Conservation (phyloP, 1,284 basidiomycete species). For the Sporisorium reilianum region DNA sequence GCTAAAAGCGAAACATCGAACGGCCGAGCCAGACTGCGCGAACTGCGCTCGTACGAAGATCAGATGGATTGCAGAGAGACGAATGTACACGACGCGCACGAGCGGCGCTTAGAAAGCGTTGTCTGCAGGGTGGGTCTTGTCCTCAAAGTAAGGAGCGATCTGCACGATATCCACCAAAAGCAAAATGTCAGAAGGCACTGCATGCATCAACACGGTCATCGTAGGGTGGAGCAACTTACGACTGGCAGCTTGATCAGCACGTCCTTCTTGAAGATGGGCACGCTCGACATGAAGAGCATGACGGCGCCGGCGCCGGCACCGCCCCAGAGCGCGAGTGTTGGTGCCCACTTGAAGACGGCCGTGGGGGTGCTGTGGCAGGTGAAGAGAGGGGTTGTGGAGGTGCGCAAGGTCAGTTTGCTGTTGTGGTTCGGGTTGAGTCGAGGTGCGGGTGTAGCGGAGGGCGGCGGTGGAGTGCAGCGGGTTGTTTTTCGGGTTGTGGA, state of each 20-base stretch:
- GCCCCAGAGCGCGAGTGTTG: constrained; percentile 62
- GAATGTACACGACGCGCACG: neutral
- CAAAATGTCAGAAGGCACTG: no score
- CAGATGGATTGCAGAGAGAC: neutral
- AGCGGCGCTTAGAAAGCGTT: constrained; percentile 43
- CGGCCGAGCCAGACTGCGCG: no score
- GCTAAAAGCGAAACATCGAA: no score
- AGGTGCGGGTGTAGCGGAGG: neutral
- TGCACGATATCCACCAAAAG: neutral
- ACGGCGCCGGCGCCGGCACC: constrained; percentile 59
- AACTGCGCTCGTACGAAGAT: no score
- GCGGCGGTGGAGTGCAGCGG: neutral
- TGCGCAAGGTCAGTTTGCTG: neutral
- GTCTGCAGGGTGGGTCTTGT: constrained; percentile 53
- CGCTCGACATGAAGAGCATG: constrained; percentile 59
- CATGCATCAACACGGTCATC: no score
- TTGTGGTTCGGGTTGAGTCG: neutral
- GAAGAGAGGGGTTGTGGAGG: neutral
- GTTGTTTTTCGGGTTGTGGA: neutral
- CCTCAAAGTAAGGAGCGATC: constrained; percentile 54
- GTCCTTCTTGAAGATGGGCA: constrained; percentile 64
- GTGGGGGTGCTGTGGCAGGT: constrained; percentile 18
- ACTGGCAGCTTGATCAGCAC: constrained; percentile 61
- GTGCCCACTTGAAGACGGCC: constrained; percentile 56
- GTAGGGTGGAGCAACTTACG: constrained; percentile 32